Evolutionary conservation across 768 basidiomycete genomes (phyloP), one percentile per base, ranked within the genome.

Genomic region (Mycena venus): DNA sequence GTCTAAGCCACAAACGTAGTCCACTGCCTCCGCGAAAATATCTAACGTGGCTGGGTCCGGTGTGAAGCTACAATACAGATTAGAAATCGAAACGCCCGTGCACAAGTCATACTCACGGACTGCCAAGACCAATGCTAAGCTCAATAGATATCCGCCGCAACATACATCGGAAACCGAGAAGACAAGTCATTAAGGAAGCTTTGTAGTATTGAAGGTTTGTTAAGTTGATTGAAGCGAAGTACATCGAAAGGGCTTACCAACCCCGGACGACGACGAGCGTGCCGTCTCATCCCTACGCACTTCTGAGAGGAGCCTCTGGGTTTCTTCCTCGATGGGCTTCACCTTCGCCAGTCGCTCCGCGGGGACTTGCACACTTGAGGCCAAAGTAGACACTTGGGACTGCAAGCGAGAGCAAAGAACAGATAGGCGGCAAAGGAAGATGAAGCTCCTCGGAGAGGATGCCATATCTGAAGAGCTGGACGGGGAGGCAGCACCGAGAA

Each of bases 91-190:
- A n/a, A 23, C 5, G n/a, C 9, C 19, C 12, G 36, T 32, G 38
- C 12, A 47, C 17, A 12, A 25, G 14, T 21, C 5, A 11, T 29
- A 67, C 76, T 59, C 56, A 77, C 72, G 78, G 76, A 59, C 76
- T 77, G 17, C 78, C 78, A 7, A 79, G 74, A 25, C 78, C 78
- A n/a, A 79, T 78, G 42, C 73, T 72, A 17, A 78, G 42, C 32
- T 78, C 78, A 47, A 78, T 78, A 11, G 75, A 74, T 38, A 78
- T 78, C 10, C 78, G 69, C 40, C 78, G 67, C 15, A 77, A 62
- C 78, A 79, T 79, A 42, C 78, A 79, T 4, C 78, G 68, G 40
- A 79, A 77, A 55, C 78, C 76, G 8, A 79, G 69, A 29, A 79
- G 71, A 36, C 72, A 75, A 11, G 72, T 79, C 34, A 79, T 64